These are phyloP conservation scores for Microbotryomycetes sp. DNA, from an alignment of 1,284 basidiomycete genomes.

Conservation along the genomic window DNA sequence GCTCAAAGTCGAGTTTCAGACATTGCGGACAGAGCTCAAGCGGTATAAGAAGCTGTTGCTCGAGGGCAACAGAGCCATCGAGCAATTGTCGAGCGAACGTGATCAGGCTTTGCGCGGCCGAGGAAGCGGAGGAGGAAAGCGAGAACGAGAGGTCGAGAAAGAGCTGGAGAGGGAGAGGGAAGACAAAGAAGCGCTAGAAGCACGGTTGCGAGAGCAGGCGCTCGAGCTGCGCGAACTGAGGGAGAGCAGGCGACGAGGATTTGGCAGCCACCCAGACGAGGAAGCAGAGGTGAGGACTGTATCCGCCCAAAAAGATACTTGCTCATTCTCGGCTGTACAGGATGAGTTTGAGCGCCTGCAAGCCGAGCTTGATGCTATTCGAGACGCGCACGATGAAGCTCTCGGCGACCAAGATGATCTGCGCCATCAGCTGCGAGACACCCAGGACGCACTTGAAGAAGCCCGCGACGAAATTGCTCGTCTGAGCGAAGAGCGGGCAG, in stretches of 20 bases:
- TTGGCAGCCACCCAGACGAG: conserved; percentile 33
- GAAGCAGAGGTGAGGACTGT: conserved; percentile 28
- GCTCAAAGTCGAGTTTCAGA: conserved; percentile 86
- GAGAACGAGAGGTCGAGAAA: conserved; percentile 12
- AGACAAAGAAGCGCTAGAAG: conserved; percentile 16
- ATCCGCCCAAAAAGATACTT: not conserved
- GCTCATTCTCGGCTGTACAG: not conserved
- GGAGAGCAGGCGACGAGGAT: conserved; percentile 7
- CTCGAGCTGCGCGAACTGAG: conserved; percentile 58
- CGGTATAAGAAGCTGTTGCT: conserved; percentile 80
- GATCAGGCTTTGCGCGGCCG: conserved; percentile 38
- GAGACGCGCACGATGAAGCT: conserved; percentile 50
- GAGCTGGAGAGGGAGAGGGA: conserved; percentile 12
- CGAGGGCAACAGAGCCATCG: conserved; percentile 71
- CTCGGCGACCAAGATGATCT: conserved; percentile 25
- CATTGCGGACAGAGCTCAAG: conserved; percentile 85
- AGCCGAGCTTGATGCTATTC: conserved; percentile 59
- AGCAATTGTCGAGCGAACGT: conserved; percentile 54
- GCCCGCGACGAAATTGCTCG: conserved; percentile 66
- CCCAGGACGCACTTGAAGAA: conserved; percentile 32
- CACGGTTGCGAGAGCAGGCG: conserved; percentile 49
- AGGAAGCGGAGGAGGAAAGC: conserved; percentile 16
- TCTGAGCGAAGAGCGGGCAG: conserved; percentile 56
- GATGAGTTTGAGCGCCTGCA: conserved; percentile 41
- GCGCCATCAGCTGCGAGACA: conserved; percentile 39